phyloP scores from a whole-genome alignment of 179 eudicot genomes.

The Beta macrorhiza region DNA sequence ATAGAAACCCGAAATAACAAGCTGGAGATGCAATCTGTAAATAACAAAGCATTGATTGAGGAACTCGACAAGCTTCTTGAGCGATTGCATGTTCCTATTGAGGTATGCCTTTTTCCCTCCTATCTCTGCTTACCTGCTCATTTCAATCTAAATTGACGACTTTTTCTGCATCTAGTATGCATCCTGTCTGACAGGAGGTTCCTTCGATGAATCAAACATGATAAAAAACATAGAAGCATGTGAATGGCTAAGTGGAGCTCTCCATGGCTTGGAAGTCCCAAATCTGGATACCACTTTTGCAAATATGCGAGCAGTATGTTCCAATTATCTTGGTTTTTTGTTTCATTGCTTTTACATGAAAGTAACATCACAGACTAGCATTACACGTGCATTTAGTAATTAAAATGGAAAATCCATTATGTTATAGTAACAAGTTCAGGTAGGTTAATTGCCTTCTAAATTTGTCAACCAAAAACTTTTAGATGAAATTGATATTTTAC shows the following conservation, averaged over 20 bases:
- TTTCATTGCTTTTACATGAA: background rate
- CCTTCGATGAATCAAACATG: conserved; percentile 92
- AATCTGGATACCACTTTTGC: conserved; percentile 69
- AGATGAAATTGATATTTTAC: background rate
- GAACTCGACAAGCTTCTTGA: conserved; percentile 96
- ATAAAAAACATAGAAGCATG: conserved; percentile 84
- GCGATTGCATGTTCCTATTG: conserved; percentile 73
- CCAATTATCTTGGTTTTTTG: conserved; percentile 4
- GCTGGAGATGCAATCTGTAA: conserved; percentile 92
- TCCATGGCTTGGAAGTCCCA: conserved; percentile 76
- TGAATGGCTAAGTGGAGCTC: conserved; percentile 83
- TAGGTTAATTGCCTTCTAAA: background rate
- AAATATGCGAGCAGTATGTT: conserved; percentile 82
- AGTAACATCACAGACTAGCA: background rate
- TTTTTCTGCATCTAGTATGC: conserved; percentile 57
- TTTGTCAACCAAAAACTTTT: background rate
- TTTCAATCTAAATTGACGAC: conserved; percentile 12
- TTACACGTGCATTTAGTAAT: background rate
- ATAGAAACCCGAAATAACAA: conserved; percentile 96
- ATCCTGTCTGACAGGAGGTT: conserved; percentile 77
- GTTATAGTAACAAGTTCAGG: background rate
- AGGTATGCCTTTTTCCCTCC: conserved; percentile 41
- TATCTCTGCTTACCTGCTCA: conserved; percentile 4
- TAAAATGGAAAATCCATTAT: background rate
- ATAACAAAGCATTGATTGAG: conserved; percentile 70